These are phyloP conservation scores for Helotiales sp. DNA, from an alignment of 2,329 filamentous ascomycete species.

Conservation along the genomic window DNA sequence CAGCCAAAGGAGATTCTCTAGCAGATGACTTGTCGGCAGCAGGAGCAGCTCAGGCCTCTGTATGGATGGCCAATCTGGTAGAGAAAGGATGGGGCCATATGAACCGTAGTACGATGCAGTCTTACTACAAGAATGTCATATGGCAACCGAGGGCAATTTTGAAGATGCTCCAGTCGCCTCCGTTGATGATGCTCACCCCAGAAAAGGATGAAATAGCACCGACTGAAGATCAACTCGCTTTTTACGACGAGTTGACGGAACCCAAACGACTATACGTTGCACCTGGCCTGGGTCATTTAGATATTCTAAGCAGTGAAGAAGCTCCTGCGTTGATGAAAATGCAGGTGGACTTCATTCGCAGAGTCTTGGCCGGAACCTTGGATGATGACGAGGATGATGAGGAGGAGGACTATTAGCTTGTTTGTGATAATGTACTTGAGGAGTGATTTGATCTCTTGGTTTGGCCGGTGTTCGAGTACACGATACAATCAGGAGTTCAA, in stretches of 20 bases:
- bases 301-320: slow-evolving; percentile 29
- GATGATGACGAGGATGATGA: neutral
- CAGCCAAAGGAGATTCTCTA: neutral
- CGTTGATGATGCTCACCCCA: neutral
- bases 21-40: neutral
- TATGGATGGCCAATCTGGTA: neutral
- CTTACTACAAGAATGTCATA: slow-evolving; percentile 3
- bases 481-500: no score
- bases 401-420: neutral
- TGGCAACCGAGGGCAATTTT: slow-evolving; percentile 1
- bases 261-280: slow-evolving; percentile 29
- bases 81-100: neutral
- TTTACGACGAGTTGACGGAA: slow-evolving; percentile 23
- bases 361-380: neutral
- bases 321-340: slow-evolving; percentile 19
- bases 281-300: slow-evolving; percentile 30
- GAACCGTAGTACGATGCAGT: slow-evolving; percentile 1
- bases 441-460: no score
- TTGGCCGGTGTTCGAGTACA: no score
- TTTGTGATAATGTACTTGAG: neutral
- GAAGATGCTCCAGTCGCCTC: neutral
- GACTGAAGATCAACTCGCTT: slow-evolving; percentile 22
- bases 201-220: neutral
- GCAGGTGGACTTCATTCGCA: neutral
- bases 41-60: neutral